Percentiles rank a stretch among this genome's conserved stretches.
These are phyloP conservation scores for Trifolium subterraneum DNA, from an alignment of 306 rosid species.

Conservation along the genomic window DNA sequence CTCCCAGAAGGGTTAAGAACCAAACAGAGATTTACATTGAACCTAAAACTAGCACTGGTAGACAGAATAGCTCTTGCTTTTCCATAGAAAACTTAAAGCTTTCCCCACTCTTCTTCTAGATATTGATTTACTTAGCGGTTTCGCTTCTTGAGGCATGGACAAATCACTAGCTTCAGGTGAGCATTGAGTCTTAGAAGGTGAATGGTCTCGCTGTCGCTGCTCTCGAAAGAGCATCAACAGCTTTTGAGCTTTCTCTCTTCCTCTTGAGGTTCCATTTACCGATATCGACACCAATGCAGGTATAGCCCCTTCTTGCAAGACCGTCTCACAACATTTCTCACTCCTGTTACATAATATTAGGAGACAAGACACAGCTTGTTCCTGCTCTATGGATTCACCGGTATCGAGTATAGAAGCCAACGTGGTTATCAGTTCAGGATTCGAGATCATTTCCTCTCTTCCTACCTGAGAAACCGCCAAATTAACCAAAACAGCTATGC, in stretches of 20 bases:
- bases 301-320: slow-evolving; percentile 94
- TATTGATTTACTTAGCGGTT: slow-evolving; percentile 73
- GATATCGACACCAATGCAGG: slow-evolving; percentile 91
- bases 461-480: slow-evolving; percentile 73
- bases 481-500: slow-evolving; percentile 78
- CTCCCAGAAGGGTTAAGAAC: slow-evolving; percentile 45
- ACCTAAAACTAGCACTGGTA: slow-evolving; percentile 90
- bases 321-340: slow-evolving; percentile 82
- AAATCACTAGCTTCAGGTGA: slow-evolving; percentile 52
- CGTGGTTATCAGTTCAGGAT: slow-evolving; percentile 59
- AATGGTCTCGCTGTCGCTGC: slow-evolving; percentile 81
- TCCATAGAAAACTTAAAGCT: slow-evolving; percentile 79
- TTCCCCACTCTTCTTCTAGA: slow-evolving; percentile 77
- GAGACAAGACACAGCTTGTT: slow-evolving; percentile 86
- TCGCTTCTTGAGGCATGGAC: slow-evolving; percentile 58
- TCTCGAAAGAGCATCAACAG: slow-evolving; percentile 89
- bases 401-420: slow-evolving; percentile 74
- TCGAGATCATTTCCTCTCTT: slow-evolving; percentile 64
- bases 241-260: slow-evolving; percentile 85
- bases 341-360: slow-evolving; percentile 73
- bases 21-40: slow-evolving; percentile 65
- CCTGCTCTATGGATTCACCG: slow-evolving; percentile 80
- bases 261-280: slow-evolving; percentile 86
- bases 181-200: slow-evolving; percentile 47
- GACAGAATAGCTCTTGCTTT: slow-evolving; percentile 85